These are phyloP conservation scores for Nakaseomyces nivariensis DNA, from an alignment of 1,139 yeast species.

Conservation along the genomic window DNA sequence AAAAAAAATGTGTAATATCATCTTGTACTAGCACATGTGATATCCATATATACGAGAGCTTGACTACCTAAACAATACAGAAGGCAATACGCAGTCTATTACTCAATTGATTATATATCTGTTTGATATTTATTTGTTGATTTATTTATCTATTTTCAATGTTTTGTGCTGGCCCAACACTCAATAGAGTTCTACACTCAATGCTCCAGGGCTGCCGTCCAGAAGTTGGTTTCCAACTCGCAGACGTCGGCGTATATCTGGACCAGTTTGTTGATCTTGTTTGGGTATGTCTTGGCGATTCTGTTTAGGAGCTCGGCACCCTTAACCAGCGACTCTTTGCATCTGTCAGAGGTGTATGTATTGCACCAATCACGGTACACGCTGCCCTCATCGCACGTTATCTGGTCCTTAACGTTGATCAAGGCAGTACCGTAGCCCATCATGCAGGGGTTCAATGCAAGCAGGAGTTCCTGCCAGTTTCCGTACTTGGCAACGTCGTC, in stretches of 20 bases:
- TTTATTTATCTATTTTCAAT: too few relatives aligned
- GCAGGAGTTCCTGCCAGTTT: conserved; percentile 55
- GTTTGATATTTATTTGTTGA: too few relatives aligned
- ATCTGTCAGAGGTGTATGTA: conserved; percentile 53
- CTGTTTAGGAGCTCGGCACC: conserved; percentile 27
- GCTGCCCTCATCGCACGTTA: conserved; percentile 22
- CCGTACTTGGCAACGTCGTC: conserved; percentile 41
- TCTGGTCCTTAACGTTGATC: conserved; percentile 12
- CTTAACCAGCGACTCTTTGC: conserved; percentile 39
- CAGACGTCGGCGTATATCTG: conserved; percentile 52
- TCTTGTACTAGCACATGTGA: too few relatives aligned
- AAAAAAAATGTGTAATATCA: too few relatives aligned
- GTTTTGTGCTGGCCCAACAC: too few relatives aligned
- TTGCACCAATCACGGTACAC: conserved; percentile 49
- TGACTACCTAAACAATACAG: too few relatives aligned
- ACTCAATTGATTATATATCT: too few relatives aligned
- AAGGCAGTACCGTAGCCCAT: conserved; percentile 56
- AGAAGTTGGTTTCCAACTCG: conserved; percentile 50
- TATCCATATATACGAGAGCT: too few relatives aligned
- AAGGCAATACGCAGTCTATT: too few relatives aligned
- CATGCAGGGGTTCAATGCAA: conserved; percentile 68
- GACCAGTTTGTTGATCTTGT: conserved; percentile 42
- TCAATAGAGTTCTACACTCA: too few relatives aligned
- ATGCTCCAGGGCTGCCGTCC: conserved; percentile 39
- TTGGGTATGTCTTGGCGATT: conserved; percentile 16